Base-by-base conservation (phyloP, 2,329 filamentous ascomycete genomes). In the Pyricularia grisea region DNA sequence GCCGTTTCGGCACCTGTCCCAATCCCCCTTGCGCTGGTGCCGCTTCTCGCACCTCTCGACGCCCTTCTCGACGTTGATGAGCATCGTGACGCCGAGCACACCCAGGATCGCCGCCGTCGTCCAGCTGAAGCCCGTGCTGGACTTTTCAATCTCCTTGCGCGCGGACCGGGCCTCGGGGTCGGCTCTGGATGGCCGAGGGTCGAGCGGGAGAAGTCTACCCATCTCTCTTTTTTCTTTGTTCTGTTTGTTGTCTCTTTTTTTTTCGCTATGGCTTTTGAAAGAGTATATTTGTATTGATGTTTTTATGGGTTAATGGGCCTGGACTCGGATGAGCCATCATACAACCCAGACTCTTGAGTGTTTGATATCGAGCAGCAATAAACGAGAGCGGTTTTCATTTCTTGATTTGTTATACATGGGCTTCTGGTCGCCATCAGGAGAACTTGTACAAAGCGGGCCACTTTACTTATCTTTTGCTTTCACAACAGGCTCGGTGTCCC, bases 41-140 rank as follows among this genome's bases (percentile, higher is more conserved):
- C 70, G 73, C 30, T 76, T 74, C 69, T 78, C 77, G 36, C 71
- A 71, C 71, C 78, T 76, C 67, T 77, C 76, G 68, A 81, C 78
- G 61, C 80, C 77, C 68, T 79, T 78, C 70, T 82, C 79, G 70
- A 81, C 78, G 69, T 79, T 78, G 72, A 80, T 79, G n/a, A 74
- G 73, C 0, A 79, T 73, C 17, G 76, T 73, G 23, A 78, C 74
- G 6, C 78, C 79, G 20, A 79, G 72, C 28, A 80, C 73, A 9
- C 77, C 78, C 2, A 84, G 77, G 23, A 76, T 74, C 36, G 82
- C 70, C 69, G 77, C 79, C 33, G 79, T 77, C 4, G 74, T 77
- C 78, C 80, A 82, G 68, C 78, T 77, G 73, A 82, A 83, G 36
- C 78, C 78, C 5, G 71, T 68, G 70, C 75, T 72, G 33, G 79